Conservation (phyloP, 1,284 basidiomycete genomes). For the Laetiporus sulphureus region DNA sequence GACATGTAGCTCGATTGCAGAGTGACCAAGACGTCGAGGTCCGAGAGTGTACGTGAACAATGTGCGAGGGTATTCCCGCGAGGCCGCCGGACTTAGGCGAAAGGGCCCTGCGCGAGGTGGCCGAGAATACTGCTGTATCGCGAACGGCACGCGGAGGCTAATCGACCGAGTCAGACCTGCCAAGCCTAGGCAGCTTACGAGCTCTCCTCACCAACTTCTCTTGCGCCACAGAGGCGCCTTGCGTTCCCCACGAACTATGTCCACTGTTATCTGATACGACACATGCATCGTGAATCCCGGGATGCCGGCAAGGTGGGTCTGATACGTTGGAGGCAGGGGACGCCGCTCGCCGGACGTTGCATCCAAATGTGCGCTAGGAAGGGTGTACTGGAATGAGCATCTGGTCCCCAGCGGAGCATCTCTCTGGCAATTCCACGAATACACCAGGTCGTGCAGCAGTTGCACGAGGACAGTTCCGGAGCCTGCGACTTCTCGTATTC, state of each 20-base stretch:
- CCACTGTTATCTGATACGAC: slow-evolving; percentile 43
- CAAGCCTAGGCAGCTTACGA: slow-evolving; percentile 1
- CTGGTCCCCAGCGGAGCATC: slow-evolving; percentile 19
- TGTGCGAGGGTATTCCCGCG: slow-evolving; percentile 12
- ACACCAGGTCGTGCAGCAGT: slow-evolving; percentile 18
- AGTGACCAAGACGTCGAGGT: too few species aligned
- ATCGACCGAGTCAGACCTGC: not conserved
- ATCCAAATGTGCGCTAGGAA: slow-evolving; percentile 20
- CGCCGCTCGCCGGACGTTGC: slow-evolving; percentile 10
- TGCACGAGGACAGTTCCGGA: slow-evolving; percentile 13
- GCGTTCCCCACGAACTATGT: slow-evolving; percentile 16
- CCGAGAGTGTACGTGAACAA: slow-evolving; percentile 14
- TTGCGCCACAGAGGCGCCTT: slow-evolving; percentile 22
- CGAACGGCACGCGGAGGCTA: slow-evolving; percentile 14
- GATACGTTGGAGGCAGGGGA: slow-evolving; percentile 56
- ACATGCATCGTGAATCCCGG: slow-evolving; percentile 61
- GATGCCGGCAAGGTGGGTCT: slow-evolving; percentile 53
- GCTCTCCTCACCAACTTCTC: slow-evolving; percentile 14
- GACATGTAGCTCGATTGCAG: not conserved
- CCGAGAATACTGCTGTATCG: slow-evolving; percentile 12
- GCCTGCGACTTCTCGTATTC: slow-evolving; percentile 20
- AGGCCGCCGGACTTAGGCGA: slow-evolving; percentile 5
- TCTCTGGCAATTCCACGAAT: slow-evolving; percentile 18
- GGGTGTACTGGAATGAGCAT: slow-evolving; percentile 21
- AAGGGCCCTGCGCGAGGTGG: slow-evolving; percentile 15